These are phyloP conservation scores for Golubevia sp. DNA, from an alignment of 1,284 basidiomycete species.

Conservation along the genomic window DNA sequence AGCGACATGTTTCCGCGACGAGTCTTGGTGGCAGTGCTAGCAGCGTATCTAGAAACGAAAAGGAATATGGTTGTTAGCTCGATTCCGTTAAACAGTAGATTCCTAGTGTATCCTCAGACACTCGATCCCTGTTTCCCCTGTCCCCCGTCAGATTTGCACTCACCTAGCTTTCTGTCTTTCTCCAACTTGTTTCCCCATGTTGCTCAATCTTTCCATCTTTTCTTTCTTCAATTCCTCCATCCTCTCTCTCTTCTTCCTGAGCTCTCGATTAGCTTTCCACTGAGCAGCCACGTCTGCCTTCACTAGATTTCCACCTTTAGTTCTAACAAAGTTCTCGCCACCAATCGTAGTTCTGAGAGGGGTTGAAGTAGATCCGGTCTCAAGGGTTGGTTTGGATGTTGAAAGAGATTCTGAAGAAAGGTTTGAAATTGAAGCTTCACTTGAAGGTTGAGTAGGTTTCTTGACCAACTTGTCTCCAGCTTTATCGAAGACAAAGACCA, in stretches of 20 bases:
- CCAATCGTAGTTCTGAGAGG: conserved; percentile 39
- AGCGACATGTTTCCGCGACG: no score
- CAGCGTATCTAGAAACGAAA: no score
- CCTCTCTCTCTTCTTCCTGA: no score
- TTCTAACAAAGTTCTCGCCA: conserved; percentile 51
- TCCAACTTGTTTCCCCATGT: conserved; percentile 32
- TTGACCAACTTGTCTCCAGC: conserved; percentile 56
- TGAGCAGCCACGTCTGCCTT: conserved; percentile 38
- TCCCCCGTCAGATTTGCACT: no score
- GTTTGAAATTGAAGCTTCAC: not conserved
- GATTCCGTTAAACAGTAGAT: no score
- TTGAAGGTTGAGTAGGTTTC: conserved; percentile 25
- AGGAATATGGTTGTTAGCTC: no score
- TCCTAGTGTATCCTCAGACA: no score
- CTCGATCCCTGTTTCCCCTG: no score
- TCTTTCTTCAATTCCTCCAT: conserved; percentile 24
- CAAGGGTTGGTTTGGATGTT: no score
- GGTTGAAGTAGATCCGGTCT: not conserved
- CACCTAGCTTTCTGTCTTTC: conserved; percentile 4
- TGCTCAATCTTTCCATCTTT: conserved; percentile 32
- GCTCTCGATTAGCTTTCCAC: conserved; percentile 13
- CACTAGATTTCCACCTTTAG: conserved; percentile 56
- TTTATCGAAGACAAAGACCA: conserved; percentile 54
- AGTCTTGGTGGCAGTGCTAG: no score
- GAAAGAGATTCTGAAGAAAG: conserved; percentile 10